Evolutionary conservation across 2,329 filamentous ascomycete species (phyloP).

Genomic region (Ilyonectria mors-panacis): DNA sequence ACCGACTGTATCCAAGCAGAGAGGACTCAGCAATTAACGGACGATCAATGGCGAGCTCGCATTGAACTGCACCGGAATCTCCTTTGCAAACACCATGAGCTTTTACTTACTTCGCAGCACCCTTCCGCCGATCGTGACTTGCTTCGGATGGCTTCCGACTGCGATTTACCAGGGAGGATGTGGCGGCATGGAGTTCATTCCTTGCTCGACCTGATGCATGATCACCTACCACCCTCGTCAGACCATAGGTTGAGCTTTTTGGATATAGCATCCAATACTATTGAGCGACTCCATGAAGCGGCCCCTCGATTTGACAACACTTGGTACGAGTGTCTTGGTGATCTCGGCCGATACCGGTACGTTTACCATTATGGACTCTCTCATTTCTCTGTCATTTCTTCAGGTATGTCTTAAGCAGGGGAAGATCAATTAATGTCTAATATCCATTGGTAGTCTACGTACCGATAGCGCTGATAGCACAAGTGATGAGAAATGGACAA

Average conservation of each 20-base stretch:
- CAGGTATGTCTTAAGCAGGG: too few species aligned
- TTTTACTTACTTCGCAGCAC: slow-evolving; percentile 90
- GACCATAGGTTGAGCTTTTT: slow-evolving; percentile 95
- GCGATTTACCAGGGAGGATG: slow-evolving; percentile 82
- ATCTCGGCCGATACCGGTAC: slow-evolving; percentile 79
- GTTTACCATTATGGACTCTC: too few species aligned
- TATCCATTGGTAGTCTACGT: too few species aligned
- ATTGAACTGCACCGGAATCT: slow-evolving; percentile 86
- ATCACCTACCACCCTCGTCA: slow-evolving; percentile 80
- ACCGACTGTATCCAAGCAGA: slow-evolving; percentile 76
- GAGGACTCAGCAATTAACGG: slow-evolving; percentile 62
- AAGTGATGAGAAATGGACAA: too few species aligned
- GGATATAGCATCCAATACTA: slow-evolving; percentile 65
- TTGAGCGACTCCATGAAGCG: slow-evolving; percentile 46
- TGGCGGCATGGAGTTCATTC: slow-evolving; percentile 83
- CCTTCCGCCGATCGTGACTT: slow-evolving; percentile 81
- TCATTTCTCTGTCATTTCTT: slow-evolving; percentile 63
- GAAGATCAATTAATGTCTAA: too few species aligned
- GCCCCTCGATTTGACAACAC: slow-evolving; percentile 87
- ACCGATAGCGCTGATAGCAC: too few species aligned
- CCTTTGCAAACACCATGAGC: slow-evolving; percentile 86
- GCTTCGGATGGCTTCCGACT: slow-evolving; percentile 80
- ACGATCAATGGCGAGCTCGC: slow-evolving; percentile 86
- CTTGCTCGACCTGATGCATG: slow-evolving; percentile 82
- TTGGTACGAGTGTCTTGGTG: slow-evolving; percentile 94